phyloP scores from a whole-genome alignment of 2,329 filamentous ascomycete species.

The Hortaea werneckii region DNA sequence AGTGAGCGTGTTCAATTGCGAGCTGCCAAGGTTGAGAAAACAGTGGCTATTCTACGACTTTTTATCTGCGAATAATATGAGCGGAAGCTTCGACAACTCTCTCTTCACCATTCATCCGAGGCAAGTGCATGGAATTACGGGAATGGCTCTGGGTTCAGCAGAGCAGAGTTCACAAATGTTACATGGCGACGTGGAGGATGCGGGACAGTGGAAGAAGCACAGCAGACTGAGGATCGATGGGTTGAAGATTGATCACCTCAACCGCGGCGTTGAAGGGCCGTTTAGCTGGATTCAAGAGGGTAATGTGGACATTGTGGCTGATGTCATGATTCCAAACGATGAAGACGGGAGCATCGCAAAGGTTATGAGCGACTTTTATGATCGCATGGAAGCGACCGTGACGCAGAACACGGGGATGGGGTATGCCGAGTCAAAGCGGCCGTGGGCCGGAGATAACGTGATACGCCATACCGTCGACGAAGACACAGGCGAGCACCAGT shows the following conservation, averaged over 20 bases:
- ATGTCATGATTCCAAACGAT: slow-evolving; percentile 88
- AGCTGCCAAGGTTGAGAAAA: slow-evolving; percentile 83
- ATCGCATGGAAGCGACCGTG: slow-evolving; percentile 86
- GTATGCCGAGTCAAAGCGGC: neutral
- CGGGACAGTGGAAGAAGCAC: slow-evolving; percentile 86
- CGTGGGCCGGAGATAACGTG: slow-evolving; percentile 13
- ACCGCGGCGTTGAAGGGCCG: slow-evolving; percentile 81
- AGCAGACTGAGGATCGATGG: slow-evolving; percentile 86
- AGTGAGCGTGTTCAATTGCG: slow-evolving; percentile 90
- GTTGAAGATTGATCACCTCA: slow-evolving; percentile 89
- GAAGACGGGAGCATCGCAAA: slow-evolving; percentile 82
- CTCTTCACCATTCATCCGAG: slow-evolving; percentile 94
- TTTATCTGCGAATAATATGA: slow-evolving; percentile 89
- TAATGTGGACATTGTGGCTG: slow-evolving; percentile 90
- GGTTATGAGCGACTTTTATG: slow-evolving; percentile 94
- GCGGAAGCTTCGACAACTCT: slow-evolving; percentile 87
- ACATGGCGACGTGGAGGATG: slow-evolving; percentile 33
- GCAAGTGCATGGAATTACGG: slow-evolving; percentile 72
- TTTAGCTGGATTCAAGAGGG: slow-evolving; percentile 98
- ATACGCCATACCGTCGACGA: slow-evolving; percentile 1
- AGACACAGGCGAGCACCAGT: neutral
- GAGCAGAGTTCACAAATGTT: slow-evolving; percentile 29
- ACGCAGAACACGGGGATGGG: slow-evolving; percentile 30
- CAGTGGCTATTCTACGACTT: slow-evolving; percentile 99
- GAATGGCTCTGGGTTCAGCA: slow-evolving; percentile 51